Evolutionary conservation across 257 asterid species (phyloP), one percentile per base, ranked within the genome.

Genomic region (Rehmannia glutinosa): DNA sequence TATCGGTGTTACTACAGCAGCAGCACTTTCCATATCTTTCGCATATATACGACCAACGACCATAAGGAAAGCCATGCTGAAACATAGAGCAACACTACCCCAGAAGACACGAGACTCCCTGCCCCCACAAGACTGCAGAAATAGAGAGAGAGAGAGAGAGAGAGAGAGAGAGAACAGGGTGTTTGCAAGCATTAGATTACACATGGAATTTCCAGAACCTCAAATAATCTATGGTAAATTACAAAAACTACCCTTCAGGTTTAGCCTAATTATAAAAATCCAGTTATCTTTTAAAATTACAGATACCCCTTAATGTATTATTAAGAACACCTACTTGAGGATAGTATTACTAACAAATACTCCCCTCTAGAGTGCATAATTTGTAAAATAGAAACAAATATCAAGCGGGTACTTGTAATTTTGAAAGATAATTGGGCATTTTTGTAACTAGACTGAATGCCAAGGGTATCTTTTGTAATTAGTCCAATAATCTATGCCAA

Each of bases 11-110:
- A 38, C 83, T 86, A 88, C 65, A 65, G 76, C 78, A 91, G 56
- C 79, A 91, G 76, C 64, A 84, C 88, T 73, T 82, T 81, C 90
- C 91, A 83, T 61, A 91, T 86, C 87, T 91, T 91, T 71, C 89
- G 85, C 83, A 83, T 69, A 61, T 91, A 91, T 56, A 83, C 89
- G 17, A 74, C 25, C 77, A 91, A 68, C 6, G 98, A 91, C 96
- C 95, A 91, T 17, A 87, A 52, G 9, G 98, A 83, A 23, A 91
- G 96, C 94, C 91, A 86, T 25, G 96, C 96, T 19, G 98, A 91
- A 50, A 87, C 62, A 52, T 91, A 89, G 50, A 91, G 94, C 71
- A 91, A 78, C 30, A 77, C 76, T 46, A 84, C 88, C 69, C 98
- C 96, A 19, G 86, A 81, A 62, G 91, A 73, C 49, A 71, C 87